Base-by-base conservation (phyloP, 2,329 filamentous ascomycete species). In the Aureobasidium sp. region DNA sequence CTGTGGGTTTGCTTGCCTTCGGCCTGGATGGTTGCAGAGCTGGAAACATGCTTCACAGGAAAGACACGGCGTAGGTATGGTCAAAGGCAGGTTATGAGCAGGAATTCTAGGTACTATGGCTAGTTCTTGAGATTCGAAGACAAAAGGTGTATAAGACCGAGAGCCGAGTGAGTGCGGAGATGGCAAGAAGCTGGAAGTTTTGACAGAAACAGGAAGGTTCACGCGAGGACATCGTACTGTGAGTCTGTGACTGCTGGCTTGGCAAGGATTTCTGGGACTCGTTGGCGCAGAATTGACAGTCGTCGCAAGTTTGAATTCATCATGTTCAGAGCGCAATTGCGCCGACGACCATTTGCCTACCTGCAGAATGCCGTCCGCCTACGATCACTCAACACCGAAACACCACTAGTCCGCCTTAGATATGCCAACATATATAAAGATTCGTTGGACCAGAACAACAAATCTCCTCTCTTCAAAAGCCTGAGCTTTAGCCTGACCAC, bases 361-460 rank as follows among this genome's bases (percentile, higher is more conserved):
- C 2, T 27, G 6, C 45, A 48, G 45, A 10, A 14, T 9, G 13
- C 10, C 7, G 8, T n/a, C 14, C 45, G 14, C 14, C 45, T 30
- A 16, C 27, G 41, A 27, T 10, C 27, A 6, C 3, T 25, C 13
- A 29, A 27, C 25, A 11, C 59, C 9, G 49, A 47, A 1, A 10
- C 45, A 16, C 63, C 65, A 5, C 44, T 73, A 39, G 82, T 96
- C 65, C 80, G 80, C 68, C 91, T 96, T 70, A 71, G 81, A 69
- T 86, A 91, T 76, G 91, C 84, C 73, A 93, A 90, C 0, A 95
- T 96, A 74, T 95, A 93, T 76, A 84, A 86, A 44, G 82, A 86
- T 54, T 87, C 92, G 72, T 89, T 90, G 63, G 71, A 75, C 41
- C 54, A n/a, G 13, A 74, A 79, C 63, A 75, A 79, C n/a, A 93